Evolutionary conservation across 768 basidiomycete genomes (phyloP), one percentile per base, ranked within the genome.

Genomic region (Rhodotorula paludigena): DNA sequence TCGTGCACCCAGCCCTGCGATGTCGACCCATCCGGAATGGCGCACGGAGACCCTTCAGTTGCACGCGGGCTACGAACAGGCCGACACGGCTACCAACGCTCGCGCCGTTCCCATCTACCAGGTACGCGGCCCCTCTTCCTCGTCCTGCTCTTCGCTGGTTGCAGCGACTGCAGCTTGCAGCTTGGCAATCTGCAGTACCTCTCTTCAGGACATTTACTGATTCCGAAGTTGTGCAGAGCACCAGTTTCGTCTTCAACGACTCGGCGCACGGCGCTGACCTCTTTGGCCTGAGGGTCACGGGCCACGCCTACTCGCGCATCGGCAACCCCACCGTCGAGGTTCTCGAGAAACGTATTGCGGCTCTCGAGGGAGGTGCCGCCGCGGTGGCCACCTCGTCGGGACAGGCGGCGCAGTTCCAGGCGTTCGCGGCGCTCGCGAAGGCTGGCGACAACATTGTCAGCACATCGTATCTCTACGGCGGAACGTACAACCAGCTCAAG

Each of bases 401-500:
- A 0, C 88, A 89, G 75, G 80, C 87, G 12, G 89, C 89, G 0
- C 88, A 90, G 73, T 87, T 89, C 78, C 80, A 89, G 77, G 82
- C 88, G 3, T 84, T 89, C 66, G 77, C 83, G 1, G 82, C 85
- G 36, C 5, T 72, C 11, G 73, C 70, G 20, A 28, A 81, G 3
- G 76, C 82, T 11, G 89, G 89, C 1, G 89, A 90, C 74, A 91
- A 90, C 75, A 87, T 90, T 61, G 84, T 90, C 11, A 84, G 86
- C 30, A 86, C 85, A 2, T 83, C 86, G 16, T 83, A 81, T 74
- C 80, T 89, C 25, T 89, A 88, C 63, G 87, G 87, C 53, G 87
- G 87, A 25, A 71, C 72, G 5, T 71, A 68, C 52, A 72, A 69
- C 58, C 68, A 69, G 63, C 44, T 74, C 62, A 64, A 69, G 58